phyloP scores from a whole-genome alignment of 176 grass and related monocot genomes.

The Rhipidocladum racemiflorum region DNA sequence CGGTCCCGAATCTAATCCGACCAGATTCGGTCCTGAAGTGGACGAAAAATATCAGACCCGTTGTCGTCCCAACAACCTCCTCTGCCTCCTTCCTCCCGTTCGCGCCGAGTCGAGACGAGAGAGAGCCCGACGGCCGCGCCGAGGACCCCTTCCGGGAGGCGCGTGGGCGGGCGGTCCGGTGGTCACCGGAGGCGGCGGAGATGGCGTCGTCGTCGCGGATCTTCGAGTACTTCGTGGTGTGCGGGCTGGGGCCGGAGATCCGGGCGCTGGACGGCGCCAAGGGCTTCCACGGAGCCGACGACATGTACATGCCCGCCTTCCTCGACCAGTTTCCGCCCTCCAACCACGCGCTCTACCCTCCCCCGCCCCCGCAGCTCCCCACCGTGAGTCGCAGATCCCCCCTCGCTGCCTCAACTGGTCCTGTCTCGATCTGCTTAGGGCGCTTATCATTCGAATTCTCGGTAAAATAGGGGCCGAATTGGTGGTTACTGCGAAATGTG shows the following conservation, averaged over 20 bases:
- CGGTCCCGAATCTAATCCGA: too few species aligned
- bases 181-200: conserved; percentile 21
- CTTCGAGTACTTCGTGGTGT: conserved; percentile 99
- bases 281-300: conserved; percentile 67
- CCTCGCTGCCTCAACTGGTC: conserved; percentile 31
- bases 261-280: conserved; percentile 71
- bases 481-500: background rate
- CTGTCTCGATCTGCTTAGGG: background rate
- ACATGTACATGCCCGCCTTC: conserved; percentile 86
- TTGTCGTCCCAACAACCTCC: too few species aligned
- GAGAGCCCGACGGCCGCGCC: background rate
- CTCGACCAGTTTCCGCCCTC: conserved; percentile 81
- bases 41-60: too few species aligned
- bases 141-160: conserved; percentile 14
- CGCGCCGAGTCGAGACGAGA: background rate
- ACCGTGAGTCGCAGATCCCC: conserved; percentile 82
- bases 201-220: conserved; percentile 49
- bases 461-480: conserved; percentile 8
- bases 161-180: background rate
- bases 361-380: conserved; percentile 86
- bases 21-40: too few species aligned
- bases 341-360: conserved; percentile 81
- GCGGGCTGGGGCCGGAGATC: conserved; percentile 95
- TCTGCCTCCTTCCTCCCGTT: background rate
- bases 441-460: background rate